Percentiles rank a stretch among this genome's conserved stretches.
Evolutionary conservation across 2,329 filamentous ascomycete genomes (phyloP).

Genomic region (Chrysoporthe deuterocubensis): DNA sequence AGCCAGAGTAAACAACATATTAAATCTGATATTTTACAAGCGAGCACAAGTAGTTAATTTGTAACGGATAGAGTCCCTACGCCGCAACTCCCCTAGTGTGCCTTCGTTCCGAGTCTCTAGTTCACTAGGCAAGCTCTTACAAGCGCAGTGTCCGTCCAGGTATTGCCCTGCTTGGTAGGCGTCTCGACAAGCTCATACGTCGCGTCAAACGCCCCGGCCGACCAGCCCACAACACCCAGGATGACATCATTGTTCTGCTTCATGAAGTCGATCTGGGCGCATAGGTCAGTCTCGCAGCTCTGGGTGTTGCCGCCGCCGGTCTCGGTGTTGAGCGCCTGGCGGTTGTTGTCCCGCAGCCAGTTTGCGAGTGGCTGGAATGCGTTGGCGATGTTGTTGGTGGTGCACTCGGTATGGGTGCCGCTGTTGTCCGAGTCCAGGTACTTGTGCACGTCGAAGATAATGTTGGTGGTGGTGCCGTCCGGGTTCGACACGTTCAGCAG

Average conservation of each 20-base stretch:
- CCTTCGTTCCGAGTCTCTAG: background rate
- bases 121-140: slow-evolving; percentile 33
- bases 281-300: slow-evolving; percentile 39
- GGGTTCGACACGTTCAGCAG: slow-evolving; percentile 58
- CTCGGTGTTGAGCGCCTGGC: slow-evolving; percentile 41
- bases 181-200: slow-evolving; percentile 37
- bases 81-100: background rate
- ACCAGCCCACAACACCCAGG: slow-evolving; percentile 36
- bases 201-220: slow-evolving; percentile 35
- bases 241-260: slow-evolving; percentile 38
- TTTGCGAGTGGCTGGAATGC: slow-evolving; percentile 39
- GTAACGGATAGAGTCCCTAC: background rate
- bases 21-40: background rate
- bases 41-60: background rate
- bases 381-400: slow-evolving; percentile 47
- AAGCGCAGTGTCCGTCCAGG: slow-evolving; percentile 31
- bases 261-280: slow-evolving; percentile 38
- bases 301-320: slow-evolving; percentile 42
- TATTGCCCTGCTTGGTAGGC: slow-evolving; percentile 32
- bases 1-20: background rate
- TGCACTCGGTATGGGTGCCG: slow-evolving; percentile 56
- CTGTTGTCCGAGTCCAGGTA: slow-evolving; percentile 63
- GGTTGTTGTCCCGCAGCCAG: slow-evolving; percentile 39
- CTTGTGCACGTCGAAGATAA: slow-evolving; percentile 63
- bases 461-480: slow-evolving; percentile 55